phyloP scores from a whole-genome alignment of 2,329 filamentous ascomycete species.

The Coniochaeta prunicola region DNA sequence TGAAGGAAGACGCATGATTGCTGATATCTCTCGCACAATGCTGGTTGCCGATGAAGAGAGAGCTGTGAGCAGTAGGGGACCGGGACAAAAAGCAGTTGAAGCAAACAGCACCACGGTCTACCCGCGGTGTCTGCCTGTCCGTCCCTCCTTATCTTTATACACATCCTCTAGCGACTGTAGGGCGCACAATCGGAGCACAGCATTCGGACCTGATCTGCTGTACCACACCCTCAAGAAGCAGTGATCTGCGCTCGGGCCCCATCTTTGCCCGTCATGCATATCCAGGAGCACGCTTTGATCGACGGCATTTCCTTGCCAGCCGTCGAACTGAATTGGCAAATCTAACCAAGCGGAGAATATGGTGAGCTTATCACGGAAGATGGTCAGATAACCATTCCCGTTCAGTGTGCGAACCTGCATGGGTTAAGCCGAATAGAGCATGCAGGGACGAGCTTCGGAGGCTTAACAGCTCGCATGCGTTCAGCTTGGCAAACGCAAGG shows the following conservation, averaged over 20 bases:
- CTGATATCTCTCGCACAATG: neutral
- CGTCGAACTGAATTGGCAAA: neutral
- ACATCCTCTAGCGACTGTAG: neutral
- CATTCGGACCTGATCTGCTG: neutral
- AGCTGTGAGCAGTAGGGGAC: neutral
- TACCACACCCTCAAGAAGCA: neutral
- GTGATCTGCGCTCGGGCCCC: neutral
- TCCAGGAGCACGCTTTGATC: neutral
- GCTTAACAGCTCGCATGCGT: neutral
- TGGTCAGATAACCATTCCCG: neutral
- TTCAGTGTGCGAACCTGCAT: neutral
- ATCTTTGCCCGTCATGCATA: neutral
- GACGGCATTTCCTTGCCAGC: neutral
- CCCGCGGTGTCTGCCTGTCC: neutral
- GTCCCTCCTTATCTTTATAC: neutral
- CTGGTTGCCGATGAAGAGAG: neutral
- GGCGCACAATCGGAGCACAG: neutral
- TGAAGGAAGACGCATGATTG: conserved; percentile 17
- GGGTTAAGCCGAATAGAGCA: neutral
- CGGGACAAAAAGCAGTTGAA: neutral
- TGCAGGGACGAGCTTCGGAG: neutral
- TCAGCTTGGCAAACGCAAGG: neutral
- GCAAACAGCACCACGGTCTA: neutral
- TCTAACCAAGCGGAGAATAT: neutral
- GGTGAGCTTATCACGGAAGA: neutral